phyloP scores from a whole-genome alignment of 2,329 filamentous ascomycete species.

The Talaromyces atroroseus region DNA sequence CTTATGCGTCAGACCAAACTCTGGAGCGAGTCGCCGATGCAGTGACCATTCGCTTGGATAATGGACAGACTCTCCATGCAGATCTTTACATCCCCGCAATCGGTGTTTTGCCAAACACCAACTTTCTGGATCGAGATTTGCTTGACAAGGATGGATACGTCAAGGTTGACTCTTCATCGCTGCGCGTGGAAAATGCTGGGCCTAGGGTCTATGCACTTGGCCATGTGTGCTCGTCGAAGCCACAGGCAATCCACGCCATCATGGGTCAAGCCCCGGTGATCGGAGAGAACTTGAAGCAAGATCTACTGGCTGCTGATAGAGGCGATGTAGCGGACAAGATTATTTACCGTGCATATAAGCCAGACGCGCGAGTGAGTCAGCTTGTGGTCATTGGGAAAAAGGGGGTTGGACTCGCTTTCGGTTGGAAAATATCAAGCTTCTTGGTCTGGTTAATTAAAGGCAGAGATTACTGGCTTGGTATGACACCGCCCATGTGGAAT shows the following conservation, averaged over 20 bases:
- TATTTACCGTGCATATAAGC: conserved; percentile 33
- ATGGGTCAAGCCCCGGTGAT: conserved; percentile 40
- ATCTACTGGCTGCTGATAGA: conserved; percentile 34
- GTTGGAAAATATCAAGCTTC: conserved; percentile 41
- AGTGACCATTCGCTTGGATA: conserved; percentile 34
- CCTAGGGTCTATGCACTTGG: conserved; percentile 44
- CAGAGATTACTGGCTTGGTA: conserved; percentile 50
- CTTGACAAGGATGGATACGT: conserved; percentile 35
- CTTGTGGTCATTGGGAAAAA: conserved; percentile 46
- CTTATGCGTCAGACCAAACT: conserved; percentile 3
- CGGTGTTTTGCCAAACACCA: conserved; percentile 40
- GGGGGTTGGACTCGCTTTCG: conserved; percentile 43
- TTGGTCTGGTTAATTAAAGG: conserved; percentile 49
- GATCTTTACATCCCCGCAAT: conserved; percentile 48
- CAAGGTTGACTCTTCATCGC: conserved; percentile 31
- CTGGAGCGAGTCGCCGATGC: conserved; percentile 18
- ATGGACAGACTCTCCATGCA: conserved; percentile 36
- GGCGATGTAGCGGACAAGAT: conserved; percentile 11
- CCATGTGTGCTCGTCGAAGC: conserved; percentile 38
- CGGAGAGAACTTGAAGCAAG: conserved; percentile 46
- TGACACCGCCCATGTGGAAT: conserved; percentile 44
- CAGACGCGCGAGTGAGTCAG: conserved; percentile 43
- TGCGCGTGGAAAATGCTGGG: conserved; percentile 35
- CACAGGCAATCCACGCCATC: conserved; percentile 41
- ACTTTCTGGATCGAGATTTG: conserved; percentile 31